Evolutionary conservation across 78 protist genomes (phyloP).

Genomic region (slime mould (Dictyostelium discoideum)): DNA sequence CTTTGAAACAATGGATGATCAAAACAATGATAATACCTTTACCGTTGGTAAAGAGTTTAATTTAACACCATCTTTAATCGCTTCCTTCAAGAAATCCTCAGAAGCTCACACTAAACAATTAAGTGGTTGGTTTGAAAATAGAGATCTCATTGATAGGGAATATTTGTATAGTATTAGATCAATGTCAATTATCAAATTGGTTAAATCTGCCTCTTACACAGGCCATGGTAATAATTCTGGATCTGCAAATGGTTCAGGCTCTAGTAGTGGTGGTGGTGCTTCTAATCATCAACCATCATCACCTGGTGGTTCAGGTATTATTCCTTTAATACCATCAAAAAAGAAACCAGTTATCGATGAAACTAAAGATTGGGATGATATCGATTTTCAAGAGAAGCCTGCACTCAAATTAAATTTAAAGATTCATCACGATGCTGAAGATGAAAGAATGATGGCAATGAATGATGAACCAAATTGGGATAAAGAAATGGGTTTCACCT

Average conservation of each 20-base stretch:
- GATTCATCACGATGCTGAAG: constrained; percentile 51
- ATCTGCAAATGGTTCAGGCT: not conserved
- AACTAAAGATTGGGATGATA: constrained; percentile 74
- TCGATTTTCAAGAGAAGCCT: constrained; percentile 46
- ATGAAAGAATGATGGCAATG: not conserved
- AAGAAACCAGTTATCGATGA: constrained; percentile 54
- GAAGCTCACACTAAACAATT: constrained; percentile 4
- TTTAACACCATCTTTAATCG: constrained; percentile 2
- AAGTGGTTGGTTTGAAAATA: constrained; percentile 66
- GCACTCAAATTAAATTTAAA: constrained; percentile 32
- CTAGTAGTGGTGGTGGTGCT: not conserved
- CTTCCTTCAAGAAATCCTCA: not conserved
- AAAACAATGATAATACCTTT: constrained; percentile 67
- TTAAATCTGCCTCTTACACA: not conserved
- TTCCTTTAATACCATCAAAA: not conserved
- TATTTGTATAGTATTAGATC: constrained; percentile 36
- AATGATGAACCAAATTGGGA: constrained; percentile 39
- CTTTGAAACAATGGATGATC: constrained; percentile 76
- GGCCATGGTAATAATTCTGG: not conserved
- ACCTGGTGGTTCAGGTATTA: constrained; percentile 9
- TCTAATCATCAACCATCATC: not conserved
- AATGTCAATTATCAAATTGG: constrained; percentile 63
- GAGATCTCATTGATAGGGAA: constrained; percentile 21
- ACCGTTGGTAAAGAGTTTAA: constrained; percentile 64
- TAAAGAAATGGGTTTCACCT: constrained; percentile 72